phyloP scores from a whole-genome alignment of 2,329 filamentous ascomycete genomes.

The Epichloe festucae region DNA sequence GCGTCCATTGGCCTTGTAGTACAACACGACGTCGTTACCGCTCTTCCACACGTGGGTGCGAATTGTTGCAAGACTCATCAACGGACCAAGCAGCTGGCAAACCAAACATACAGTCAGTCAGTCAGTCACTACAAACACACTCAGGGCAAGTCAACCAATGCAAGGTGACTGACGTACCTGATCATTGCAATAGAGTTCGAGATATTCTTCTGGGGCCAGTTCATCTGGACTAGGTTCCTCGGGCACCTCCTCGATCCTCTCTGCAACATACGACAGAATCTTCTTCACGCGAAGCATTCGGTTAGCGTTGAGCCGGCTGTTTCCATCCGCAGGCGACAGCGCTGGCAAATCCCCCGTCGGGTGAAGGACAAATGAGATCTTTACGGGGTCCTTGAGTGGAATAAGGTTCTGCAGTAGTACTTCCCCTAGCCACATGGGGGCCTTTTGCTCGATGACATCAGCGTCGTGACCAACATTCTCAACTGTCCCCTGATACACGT shows the following conservation, averaged over 20 bases:
- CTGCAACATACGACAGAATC: constrained; percentile 81
- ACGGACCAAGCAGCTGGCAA: constrained; percentile 51
- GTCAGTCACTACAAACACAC: constrained; percentile 4
- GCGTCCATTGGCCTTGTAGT: constrained; percentile 86
- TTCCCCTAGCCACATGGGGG: constrained; percentile 86
- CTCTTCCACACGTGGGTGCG: constrained; percentile 89
- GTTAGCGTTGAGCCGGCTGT: constrained; percentile 88
- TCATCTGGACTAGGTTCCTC: constrained; percentile 44
- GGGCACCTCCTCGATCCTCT: constrained; percentile 68
- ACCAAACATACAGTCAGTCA: background rate
- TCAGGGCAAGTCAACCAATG: background rate
- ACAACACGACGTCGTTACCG: constrained; percentile 79
- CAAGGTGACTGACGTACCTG: constrained; percentile 44
- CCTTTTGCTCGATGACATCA: constrained; percentile 72
- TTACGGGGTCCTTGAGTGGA: constrained; percentile 80
- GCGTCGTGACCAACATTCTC: constrained; percentile 63
- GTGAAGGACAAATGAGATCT: constrained; percentile 87
- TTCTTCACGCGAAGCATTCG: constrained; percentile 94
- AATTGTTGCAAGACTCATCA: constrained; percentile 89
- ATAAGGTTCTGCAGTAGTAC: constrained; percentile 72
- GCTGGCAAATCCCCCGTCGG: constrained; percentile 65
- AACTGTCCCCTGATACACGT: constrained; percentile 84
- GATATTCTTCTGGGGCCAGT: constrained; percentile 76
- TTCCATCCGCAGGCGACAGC: constrained; percentile 64
- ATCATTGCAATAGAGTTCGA: constrained; percentile 90